Conservation (phyloP, 83 land plant species). For the Diphasiastrum complanatum region DNA sequence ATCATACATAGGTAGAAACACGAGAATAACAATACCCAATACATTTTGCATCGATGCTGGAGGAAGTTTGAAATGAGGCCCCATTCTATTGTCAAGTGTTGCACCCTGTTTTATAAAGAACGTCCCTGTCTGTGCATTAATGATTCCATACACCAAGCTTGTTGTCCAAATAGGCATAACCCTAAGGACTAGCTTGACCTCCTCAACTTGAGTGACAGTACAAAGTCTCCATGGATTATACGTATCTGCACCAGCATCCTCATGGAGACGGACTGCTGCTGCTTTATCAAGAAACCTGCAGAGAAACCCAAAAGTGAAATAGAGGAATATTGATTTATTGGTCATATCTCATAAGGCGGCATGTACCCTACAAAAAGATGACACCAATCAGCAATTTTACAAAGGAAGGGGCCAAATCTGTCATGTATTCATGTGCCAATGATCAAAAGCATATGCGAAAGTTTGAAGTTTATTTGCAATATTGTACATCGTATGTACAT, state of each 20-base stretch:
- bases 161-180: slow-evolving; percentile 61
- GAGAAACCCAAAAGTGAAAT: background rate
- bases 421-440: too few species aligned
- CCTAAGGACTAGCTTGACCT: slow-evolving; percentile 33
- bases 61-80: slow-evolving; percentile 51
- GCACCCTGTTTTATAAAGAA: slow-evolving; percentile 71
- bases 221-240: slow-evolving; percentile 25
- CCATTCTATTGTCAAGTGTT: slow-evolving; percentile 50
- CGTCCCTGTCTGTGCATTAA: slow-evolving; percentile 58
- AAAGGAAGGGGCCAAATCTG: too few species aligned
- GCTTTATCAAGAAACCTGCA: slow-evolving; percentile 30
- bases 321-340: too few species aligned
- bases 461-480: too few species aligned
- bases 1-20: slow-evolving; percentile 65
- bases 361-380: too few species aligned
- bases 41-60: slow-evolving; percentile 64
- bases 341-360: too few species aligned
- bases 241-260: background rate
- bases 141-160: slow-evolving; percentile 58
- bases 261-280: background rate
- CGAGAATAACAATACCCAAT: slow-evolving; percentile 46
- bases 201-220: slow-evolving; percentile 28
- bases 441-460: too few species aligned
- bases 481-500: too few species aligned
- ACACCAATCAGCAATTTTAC: too few species aligned